Conservation (phyloP, 768 basidiomycete species). For the Rhizopogon roseolus region DNA sequence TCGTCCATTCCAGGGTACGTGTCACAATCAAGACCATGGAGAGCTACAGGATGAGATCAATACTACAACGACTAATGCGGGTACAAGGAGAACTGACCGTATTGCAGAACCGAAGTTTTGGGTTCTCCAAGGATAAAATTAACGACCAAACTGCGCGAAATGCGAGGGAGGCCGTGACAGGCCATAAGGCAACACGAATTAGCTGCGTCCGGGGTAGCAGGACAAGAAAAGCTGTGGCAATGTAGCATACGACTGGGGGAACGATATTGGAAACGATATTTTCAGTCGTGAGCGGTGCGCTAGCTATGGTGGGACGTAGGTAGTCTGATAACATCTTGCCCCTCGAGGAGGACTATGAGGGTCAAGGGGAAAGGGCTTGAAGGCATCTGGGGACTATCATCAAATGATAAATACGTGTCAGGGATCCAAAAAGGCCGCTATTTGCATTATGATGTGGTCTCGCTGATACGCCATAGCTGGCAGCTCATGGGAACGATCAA, state of each 20-base stretch:
- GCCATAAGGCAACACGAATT: conserved; percentile 42
- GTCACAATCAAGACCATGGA: conserved; percentile 4
- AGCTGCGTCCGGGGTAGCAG: conserved; percentile 38
- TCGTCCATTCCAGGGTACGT: conserved; percentile 16
- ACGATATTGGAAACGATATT: conserved; percentile 33
- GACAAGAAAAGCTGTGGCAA: conserved; percentile 45
- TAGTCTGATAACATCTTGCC: not conserved
- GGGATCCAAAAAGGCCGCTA: no score
- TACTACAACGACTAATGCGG: not conserved
- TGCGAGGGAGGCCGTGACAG: conserved; percentile 36
- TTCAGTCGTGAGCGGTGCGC: conserved; percentile 24
- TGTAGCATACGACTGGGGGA: conserved; percentile 41
- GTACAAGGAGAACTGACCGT: conserved; percentile 3
- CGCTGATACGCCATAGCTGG: no score
- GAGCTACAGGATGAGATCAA: conserved; percentile 4
- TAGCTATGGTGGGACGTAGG: conserved; percentile 6
- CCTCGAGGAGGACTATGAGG: no score
- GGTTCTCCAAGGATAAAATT: conserved; percentile 3
- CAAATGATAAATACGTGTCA: no score
- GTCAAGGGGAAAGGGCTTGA: no score
- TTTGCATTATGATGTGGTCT: no score
- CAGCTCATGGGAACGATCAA: no score
- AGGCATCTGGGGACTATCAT: no score
- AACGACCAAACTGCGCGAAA: conserved; percentile 30
- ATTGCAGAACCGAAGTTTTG: conserved; percentile 3